Conservation (phyloP, 83 land plant genomes). For the Picea mariana region DNA sequence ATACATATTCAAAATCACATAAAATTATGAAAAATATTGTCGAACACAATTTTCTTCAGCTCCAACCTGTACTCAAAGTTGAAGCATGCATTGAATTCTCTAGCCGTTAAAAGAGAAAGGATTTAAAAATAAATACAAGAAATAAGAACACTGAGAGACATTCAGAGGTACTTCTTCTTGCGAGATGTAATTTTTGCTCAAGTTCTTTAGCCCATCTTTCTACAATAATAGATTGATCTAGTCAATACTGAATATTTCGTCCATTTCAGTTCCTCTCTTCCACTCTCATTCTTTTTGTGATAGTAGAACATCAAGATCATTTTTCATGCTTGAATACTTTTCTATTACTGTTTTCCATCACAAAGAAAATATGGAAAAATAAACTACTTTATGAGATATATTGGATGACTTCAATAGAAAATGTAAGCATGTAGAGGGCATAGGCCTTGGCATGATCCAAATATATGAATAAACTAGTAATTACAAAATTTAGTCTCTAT, state of each 20-base stretch:
- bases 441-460: neutral
- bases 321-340: constrained; percentile 32
- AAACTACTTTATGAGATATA: neutral
- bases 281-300: constrained; percentile 43
- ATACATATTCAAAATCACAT: neutral
- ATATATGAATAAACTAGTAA: neutral
- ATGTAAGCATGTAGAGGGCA: neutral
- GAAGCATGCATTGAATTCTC: neutral
- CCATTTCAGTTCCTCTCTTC: constrained; percentile 31
- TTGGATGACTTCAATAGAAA: neutral
- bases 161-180: constrained; percentile 37
- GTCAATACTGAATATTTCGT: constrained; percentile 27
- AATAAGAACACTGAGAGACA: neutral
- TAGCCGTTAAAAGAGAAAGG: neutral
- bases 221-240: constrained; percentile 23
- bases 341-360: constrained; percentile 64
- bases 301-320: constrained; percentile 37
- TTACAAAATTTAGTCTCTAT: too few relatives aligned
- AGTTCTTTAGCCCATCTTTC: constrained; percentile 34
- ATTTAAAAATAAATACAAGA: neutral
- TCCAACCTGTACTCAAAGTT: neutral
- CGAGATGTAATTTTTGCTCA: constrained; percentile 25
- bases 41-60: neutral
- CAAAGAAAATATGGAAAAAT: constrained; percentile 45
- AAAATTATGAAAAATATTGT: neutral